phyloP scores from a whole-genome alignment of 495 filamentous ascomycete species.

The Astrocystis sublimbata region DNA sequence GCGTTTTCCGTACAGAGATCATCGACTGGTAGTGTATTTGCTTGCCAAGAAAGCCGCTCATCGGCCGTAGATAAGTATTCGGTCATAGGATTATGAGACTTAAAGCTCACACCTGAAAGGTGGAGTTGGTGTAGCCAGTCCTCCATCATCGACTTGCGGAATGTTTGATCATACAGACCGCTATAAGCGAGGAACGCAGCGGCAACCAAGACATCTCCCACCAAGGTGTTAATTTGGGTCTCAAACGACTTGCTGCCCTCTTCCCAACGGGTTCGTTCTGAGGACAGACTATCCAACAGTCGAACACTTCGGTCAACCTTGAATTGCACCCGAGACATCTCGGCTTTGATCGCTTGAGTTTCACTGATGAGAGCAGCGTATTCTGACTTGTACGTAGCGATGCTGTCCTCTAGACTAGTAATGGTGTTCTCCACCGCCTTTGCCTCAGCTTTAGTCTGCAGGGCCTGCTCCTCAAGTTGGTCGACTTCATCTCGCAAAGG shows the following conservation, averaged over 20 bases:
- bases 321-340: slow-evolving; percentile 94
- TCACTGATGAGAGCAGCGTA: slow-evolving; percentile 96
- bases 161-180: slow-evolving; percentile 96
- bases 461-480: slow-evolving; percentile 80
- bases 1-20: slow-evolving; percentile 99
- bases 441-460: slow-evolving; percentile 92
- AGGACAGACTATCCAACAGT: slow-evolving; percentile 90
- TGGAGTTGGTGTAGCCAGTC: slow-evolving; percentile 93
- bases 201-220: slow-evolving; percentile 92
- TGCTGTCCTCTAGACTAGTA: slow-evolving; percentile 78
- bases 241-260: slow-evolving; percentile 96
- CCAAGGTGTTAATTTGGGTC: slow-evolving; percentile 93
- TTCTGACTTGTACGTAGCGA: slow-evolving; percentile 94
- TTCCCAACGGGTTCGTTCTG: slow-evolving; percentile 91
- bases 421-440: slow-evolving; percentile 90
- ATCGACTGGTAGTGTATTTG: slow-evolving; percentile 93
- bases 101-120: slow-evolving; percentile 87
- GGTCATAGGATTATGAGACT: slow-evolving; percentile 89
- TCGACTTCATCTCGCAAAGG: slow-evolving; percentile 89
- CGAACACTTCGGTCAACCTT: slow-evolving; percentile 97
- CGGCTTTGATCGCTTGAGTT: slow-evolving; percentile 93
- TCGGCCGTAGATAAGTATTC: slow-evolving; percentile 97
- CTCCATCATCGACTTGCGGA: slow-evolving; percentile 95
- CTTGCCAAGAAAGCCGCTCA: slow-evolving; percentile 91
- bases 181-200: slow-evolving; percentile 97